Percentiles rank a stretch among this genome's conserved stretches.
Conservation (phyloP, 73 alveolate genomes). For the Paramecium caudatum region DNA sequence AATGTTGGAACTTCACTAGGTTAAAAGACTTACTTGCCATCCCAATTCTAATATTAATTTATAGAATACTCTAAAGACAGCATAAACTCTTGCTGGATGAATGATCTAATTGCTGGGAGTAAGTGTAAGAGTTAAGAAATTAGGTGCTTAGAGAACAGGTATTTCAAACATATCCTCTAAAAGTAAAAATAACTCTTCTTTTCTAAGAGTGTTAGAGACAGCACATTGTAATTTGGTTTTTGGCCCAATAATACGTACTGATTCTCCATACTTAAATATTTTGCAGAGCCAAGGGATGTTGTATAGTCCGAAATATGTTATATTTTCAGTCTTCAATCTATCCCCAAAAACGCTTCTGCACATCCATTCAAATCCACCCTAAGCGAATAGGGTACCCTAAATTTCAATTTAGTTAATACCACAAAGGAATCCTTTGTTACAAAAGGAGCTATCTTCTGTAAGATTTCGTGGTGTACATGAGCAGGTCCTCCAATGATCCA, state of each 20-base stretch:
- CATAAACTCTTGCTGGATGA: conserved; percentile 91
- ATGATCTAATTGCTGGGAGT: conserved; percentile 88
- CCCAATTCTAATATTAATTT: conserved; percentile 81
- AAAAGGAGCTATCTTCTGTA: conserved; percentile 80
- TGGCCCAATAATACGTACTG: conserved; percentile 88
- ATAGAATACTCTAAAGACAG: conserved; percentile 73
- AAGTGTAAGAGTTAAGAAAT: conserved; percentile 83
- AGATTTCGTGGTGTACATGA: conserved; percentile 78
- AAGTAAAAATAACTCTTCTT: conserved; percentile 75
- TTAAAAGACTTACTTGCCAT: conserved; percentile 84
- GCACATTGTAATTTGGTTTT: conserved; percentile 79
- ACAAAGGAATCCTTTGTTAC: conserved; percentile 79
- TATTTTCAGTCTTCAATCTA: conserved; percentile 73
- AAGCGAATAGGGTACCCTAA: conserved; percentile 83
- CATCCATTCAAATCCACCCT: conserved; percentile 89
- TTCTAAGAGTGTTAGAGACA: conserved; percentile 70
- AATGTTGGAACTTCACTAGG: conserved; percentile 82
- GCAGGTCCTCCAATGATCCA: conserved; percentile 88
- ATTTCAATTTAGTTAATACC: neutral
- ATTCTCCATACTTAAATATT: conserved; percentile 82
- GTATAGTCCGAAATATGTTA: conserved; percentile 82
- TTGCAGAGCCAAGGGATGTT: conserved; percentile 88
- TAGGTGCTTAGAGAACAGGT: conserved; percentile 84
- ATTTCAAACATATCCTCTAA: conserved; percentile 79
- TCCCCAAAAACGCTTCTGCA: conserved; percentile 82